Base-by-base conservation (phyloP, 1,284 basidiomycete species). In the Leccinum ponderosum region DNA sequence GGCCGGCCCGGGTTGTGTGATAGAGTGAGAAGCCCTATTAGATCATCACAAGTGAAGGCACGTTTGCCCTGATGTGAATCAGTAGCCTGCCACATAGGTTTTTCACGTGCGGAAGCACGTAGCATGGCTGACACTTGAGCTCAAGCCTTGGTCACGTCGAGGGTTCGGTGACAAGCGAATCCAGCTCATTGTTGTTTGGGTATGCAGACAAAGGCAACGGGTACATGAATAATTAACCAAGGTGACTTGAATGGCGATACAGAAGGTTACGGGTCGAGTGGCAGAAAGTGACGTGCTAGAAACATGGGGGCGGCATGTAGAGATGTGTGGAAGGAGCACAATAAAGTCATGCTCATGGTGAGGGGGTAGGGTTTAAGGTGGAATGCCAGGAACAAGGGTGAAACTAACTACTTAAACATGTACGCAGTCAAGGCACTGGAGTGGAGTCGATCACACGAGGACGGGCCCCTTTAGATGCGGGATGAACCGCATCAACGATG, bases 161-260 rank as follows among this genome's bases (percentile, higher is more conserved):
- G 1, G 1, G 12, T 11, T 25, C 6, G 17, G 17, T 20, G 17
- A 44, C 17, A 44, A 44, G 9, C 42, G 17, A 20, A 42, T 17
- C 39, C 39, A 44, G 42, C 17, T 37, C n/a, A 25, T 12, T 31
- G 37, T 15, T 55, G 44, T 6, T 6, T 42, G 47, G 50, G 64
- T 63, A 62, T 63, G 48, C 57, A 55, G 44, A 8, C 35, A 15
- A 3, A 54, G 44, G 51, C 39, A 31, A 44, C 3, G 25, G 14
- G 53, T 66, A 68, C 66, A 67, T 50, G 31, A 25, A 58, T 59
- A 61, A 64, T 66, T 68, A 64, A 64, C 12, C 56, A 59, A 60
- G 9, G 50, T 27, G 15, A 67, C 59, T 53, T 42, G 53, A 22
- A 7, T 56, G 59, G 22, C 56, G 8, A 62, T 68, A 70, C 66